Evolutionary conservation across 352 stramenopile species (phyloP).

Genomic region (Phytopythium ostracodes): DNA sequence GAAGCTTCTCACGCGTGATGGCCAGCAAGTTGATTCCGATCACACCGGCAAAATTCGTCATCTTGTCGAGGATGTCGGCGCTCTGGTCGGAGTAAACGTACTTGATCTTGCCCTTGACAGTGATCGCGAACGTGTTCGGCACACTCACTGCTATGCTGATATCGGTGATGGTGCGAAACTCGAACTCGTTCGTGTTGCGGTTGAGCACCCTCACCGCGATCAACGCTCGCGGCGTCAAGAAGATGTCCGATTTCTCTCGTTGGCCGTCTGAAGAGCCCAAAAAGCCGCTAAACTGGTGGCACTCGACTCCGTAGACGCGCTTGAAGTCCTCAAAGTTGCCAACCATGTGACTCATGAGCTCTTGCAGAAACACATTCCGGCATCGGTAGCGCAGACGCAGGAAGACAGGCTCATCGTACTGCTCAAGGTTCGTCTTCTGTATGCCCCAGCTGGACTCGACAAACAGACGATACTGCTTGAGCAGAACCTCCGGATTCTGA

Average conservation of each 20-base stretch:
- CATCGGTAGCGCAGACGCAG: conserved; percentile 72
- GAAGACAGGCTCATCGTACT: conserved; percentile 63
- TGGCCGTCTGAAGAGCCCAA: conserved; percentile 64
- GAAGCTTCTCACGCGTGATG: conserved; percentile 36
- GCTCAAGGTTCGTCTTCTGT: conserved; percentile 50
- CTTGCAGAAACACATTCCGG: conserved; percentile 75
- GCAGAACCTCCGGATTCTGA: conserved; percentile 68
- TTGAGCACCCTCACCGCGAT: conserved; percentile 64
- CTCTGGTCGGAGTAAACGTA: conserved; percentile 73
- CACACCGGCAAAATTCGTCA: conserved; percentile 55
- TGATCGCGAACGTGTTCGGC: conserved; percentile 59
- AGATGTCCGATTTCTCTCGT: conserved; percentile 70
- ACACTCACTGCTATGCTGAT: conserved; percentile 38
- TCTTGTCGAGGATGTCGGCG: conserved; percentile 53
- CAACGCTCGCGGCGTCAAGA: conserved; percentile 60
- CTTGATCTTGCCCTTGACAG: conserved; percentile 53
- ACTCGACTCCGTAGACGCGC: conserved; percentile 62
- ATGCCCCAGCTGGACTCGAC: conserved; percentile 53
- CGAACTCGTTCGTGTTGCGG: conserved; percentile 69
- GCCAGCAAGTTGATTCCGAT: conserved; percentile 55
- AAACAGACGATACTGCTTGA: conserved; percentile 75
- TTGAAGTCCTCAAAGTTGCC: conserved; percentile 80
- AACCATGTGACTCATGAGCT: conserved; percentile 76
- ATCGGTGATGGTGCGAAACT: conserved; percentile 58
- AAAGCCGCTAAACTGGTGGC: conserved; percentile 70